phyloP scores from a whole-genome alignment of 2,329 filamentous ascomycete genomes.

The Ophiostoma pallidulum region DNA sequence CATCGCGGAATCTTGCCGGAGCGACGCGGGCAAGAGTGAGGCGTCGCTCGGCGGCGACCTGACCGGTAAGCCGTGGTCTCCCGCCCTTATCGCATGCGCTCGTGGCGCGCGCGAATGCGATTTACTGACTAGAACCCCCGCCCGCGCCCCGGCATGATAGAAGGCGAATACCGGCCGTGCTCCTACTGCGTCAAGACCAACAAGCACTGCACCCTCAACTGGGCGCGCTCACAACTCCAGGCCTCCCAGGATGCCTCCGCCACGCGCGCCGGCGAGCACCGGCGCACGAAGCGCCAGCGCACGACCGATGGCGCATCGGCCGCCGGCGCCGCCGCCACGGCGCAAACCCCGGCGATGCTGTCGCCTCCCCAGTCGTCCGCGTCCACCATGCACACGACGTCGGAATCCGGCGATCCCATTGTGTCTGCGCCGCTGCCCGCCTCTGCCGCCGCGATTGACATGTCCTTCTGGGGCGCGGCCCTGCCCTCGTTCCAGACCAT shows the following conservation, averaged over 20 bases:
- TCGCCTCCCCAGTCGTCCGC: constrained; percentile 7
- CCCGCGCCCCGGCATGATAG: background rate
- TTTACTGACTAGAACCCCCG: background rate
- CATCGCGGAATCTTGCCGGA: background rate
- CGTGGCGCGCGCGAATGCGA: too few relatives aligned
- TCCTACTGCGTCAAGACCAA: constrained; percentile 20
- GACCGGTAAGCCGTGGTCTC: background rate
- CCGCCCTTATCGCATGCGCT: background rate
- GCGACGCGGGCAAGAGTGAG: background rate
- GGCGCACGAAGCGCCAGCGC: constrained; percentile 12
- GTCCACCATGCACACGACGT: constrained; percentile 5
- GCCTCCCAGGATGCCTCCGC: constrained; percentile 1
- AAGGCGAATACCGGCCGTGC: constrained; percentile 11
- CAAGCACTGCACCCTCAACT: constrained; percentile 19
- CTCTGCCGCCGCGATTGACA: background rate
- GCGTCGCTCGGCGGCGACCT: background rate
- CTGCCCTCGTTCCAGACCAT: constrained; percentile 4
- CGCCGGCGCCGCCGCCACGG: background rate
- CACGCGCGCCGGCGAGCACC: constrained; percentile 6
- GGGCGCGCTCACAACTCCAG: constrained; percentile 18
- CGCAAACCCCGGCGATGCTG: background rate
- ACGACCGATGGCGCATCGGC: background rate
- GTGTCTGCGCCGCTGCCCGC: background rate
- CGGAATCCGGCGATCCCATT: constrained; percentile 1
- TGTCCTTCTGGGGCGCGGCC: constrained; percentile 4